phyloP scores from a whole-genome alignment of 2,329 filamentous ascomycete genomes.

The Fusarium nygamai region DNA sequence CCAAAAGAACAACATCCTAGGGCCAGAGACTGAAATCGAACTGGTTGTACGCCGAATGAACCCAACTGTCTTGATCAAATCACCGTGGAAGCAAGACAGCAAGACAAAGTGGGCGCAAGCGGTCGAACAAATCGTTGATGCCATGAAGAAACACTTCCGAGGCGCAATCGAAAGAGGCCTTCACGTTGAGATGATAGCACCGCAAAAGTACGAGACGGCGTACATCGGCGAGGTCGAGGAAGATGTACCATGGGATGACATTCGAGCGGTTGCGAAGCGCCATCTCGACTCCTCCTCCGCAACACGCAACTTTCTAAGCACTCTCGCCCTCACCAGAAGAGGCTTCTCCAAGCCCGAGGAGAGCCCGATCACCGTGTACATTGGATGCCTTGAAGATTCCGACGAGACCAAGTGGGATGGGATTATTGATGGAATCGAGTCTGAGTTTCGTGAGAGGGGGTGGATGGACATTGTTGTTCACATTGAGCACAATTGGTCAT shows the following conservation, averaged over 20 bases:
- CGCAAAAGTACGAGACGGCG: neutral
- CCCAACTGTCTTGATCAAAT: neutral
- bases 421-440: neutral
- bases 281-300: neutral
- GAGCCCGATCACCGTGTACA: neutral
- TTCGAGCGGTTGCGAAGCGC: neutral
- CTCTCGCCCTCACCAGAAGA: neutral
- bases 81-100: neutral
- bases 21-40: neutral
- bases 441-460: neutral
- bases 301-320: neutral
- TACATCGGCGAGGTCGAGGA: neutral
- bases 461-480: neutral
- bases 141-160: neutral
- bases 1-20: neutral
- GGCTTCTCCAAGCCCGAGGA: neutral
- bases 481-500: neutral
- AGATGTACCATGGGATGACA: neutral
- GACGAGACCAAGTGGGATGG: neutral
- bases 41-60: neutral
- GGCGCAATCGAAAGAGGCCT: neutral
- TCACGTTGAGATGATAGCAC: neutral
- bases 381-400: neutral
- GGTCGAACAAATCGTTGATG: neutral
- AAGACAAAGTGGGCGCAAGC: neutral